These are phyloP conservation scores for Carex cristatella DNA, from an alignment of 176 grass and related monocot genomes.

Conservation along the genomic window DNA sequence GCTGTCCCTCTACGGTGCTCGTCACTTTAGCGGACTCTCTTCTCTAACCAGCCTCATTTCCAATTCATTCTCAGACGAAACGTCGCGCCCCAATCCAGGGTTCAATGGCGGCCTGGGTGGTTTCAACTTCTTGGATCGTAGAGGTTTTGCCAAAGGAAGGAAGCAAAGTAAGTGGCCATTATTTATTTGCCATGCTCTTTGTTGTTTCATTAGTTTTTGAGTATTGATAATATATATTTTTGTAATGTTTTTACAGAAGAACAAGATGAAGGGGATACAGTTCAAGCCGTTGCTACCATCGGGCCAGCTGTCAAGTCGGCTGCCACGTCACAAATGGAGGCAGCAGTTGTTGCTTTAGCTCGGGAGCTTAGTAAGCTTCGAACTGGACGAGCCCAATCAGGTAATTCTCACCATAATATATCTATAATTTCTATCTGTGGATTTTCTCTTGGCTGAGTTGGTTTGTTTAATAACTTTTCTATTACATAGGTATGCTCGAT, in stretches of 20 bases:
- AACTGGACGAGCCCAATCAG: conserved; percentile 72
- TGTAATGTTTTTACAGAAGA: conserved; percentile 42
- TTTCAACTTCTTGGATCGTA: conserved; percentile 28
- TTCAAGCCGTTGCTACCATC: conserved; percentile 53
- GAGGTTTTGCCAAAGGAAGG: conserved; percentile 76
- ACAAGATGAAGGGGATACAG: conserved; percentile 60
- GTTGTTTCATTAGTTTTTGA: not conserved
- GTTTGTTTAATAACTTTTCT: conserved; percentile 5
- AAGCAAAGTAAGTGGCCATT: conserved; percentile 48
- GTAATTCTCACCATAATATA: conserved; percentile 24
- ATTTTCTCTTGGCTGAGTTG: conserved; percentile 9
- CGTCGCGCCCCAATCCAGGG: conserved; percentile 22
- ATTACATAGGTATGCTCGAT: conserved; percentile 75
- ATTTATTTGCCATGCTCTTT: not conserved
- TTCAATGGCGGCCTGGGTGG: not conserved
- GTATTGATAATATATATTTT: conserved; percentile 7
- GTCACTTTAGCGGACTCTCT: not conserved
- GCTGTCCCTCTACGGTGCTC: conserved; percentile 1
- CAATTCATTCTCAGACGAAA: conserved; percentile 38
- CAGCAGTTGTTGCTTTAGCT: conserved; percentile 60
- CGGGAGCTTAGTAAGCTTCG: conserved; percentile 83
- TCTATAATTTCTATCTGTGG: not conserved
- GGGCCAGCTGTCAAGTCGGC: conserved; percentile 66
- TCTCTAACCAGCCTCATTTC: conserved; percentile 15
- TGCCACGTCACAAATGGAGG: conserved; percentile 65